These are phyloP conservation scores for Xylariales sp. DNA, from an alignment of 2,329 filamentous ascomycete species.

Conservation along the genomic window DNA sequence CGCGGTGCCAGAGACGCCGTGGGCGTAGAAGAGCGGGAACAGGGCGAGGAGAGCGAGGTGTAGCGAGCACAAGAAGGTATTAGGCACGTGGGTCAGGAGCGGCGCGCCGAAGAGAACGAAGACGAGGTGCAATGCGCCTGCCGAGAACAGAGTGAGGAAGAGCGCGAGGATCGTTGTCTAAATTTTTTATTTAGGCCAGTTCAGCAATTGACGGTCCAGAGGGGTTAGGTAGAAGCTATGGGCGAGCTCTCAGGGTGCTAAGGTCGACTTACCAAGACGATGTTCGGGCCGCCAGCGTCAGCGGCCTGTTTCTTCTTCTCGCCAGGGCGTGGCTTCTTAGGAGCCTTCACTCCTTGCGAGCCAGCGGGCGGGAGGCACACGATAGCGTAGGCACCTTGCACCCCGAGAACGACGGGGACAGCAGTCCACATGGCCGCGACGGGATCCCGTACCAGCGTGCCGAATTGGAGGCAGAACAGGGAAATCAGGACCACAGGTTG, in stretches of 20 bases:
- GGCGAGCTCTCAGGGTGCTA: background rate
- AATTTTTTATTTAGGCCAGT: background rate
- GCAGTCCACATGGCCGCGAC: slow-evolving; percentile 56
- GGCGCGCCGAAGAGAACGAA: slow-evolving; percentile 91
- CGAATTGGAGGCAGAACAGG: slow-evolving; percentile 60
- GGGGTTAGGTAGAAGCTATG: background rate
- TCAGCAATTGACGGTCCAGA: background rate
- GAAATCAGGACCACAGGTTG: slow-evolving; percentile 66
- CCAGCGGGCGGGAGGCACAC: slow-evolving; percentile 61
- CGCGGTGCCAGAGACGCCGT: slow-evolving; percentile 67
- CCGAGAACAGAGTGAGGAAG: slow-evolving; percentile 35
- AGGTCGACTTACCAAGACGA: slow-evolving; percentile 38
- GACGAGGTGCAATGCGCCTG: slow-evolving; percentile 44
- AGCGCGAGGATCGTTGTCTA: slow-evolving; percentile 71
- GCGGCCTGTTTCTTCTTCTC: slow-evolving; percentile 46
- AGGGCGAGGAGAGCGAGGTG: slow-evolving; percentile 77
- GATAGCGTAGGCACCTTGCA: slow-evolving; percentile 62
- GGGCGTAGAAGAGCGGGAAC: slow-evolving; percentile 79
- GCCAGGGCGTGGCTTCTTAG: slow-evolving; percentile 48
- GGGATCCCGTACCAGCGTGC: slow-evolving; percentile 65
- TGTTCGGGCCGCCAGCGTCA: slow-evolving; percentile 37
- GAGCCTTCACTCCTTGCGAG: slow-evolving; percentile 32
- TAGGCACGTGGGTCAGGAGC: slow-evolving; percentile 70
- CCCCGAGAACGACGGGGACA: slow-evolving; percentile 55
- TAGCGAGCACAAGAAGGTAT: slow-evolving; percentile 75